Base-by-base conservation (phyloP, 2,329 filamentous ascomycete genomes). In the Verticillium nubilum region DNA sequence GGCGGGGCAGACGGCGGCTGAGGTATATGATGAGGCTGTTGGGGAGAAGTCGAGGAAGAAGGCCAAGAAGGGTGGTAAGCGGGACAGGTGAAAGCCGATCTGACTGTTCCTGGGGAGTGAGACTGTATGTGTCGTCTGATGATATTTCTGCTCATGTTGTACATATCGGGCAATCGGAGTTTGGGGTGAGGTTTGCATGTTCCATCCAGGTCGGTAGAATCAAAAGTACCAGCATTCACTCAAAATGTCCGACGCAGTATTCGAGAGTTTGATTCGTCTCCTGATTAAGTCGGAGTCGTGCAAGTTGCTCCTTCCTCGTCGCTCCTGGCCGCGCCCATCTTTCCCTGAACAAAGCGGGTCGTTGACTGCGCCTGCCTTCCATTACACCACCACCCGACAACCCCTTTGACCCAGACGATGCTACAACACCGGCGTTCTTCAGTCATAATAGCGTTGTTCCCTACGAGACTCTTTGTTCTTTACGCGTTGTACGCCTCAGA, bases 21-120 rank as follows among this genome's bases (percentile, higher is more conserved):
- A 88, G 67, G 80, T 87, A 17, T 88, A 86, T 66, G 85, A 87
- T 58, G 79, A 86, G 68, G 81, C 76, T 56, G 76, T 85, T 59
- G 85, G 80, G 33, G 81, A 78, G 27, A 81, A 80, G 68, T 78
- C 84, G 68, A 83, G 83, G 70, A 86, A 85, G 72, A 86, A 83
- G 74, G 66, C 67, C 13, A 60, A 47, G 27, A 52, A 56, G 2
- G 56, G 57, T 9, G 19, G 57, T 23, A 62, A 63, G 50, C 50
- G 58, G 10, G 50, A 33, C 47, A n/a, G 60, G 54, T 3, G 58
- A 60, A n/a, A n/a, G n/a, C n/a, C n/a, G n/a, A n/a, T n/a, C n/a
- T n/a, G n/a, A n/a, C n/a, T 23, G 9, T 10, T n/a, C 12, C 19
- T n/a, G n/a, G n/a, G 19, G 42, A 23, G 19, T 50, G 19, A 37